phyloP scores from a whole-genome alignment of 305 asterid species.

The Rubia balearica region DNA sequence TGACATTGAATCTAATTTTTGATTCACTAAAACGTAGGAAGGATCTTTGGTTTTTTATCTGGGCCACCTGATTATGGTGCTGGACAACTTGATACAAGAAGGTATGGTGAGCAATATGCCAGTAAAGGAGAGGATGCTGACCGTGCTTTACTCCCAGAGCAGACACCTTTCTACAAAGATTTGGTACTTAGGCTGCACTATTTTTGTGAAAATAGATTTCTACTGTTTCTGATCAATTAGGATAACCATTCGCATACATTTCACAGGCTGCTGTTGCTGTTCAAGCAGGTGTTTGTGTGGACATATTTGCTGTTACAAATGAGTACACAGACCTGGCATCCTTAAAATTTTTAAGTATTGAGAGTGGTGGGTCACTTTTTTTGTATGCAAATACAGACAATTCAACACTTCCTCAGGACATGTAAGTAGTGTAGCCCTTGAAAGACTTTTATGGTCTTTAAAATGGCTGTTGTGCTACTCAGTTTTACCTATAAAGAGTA shows the following conservation, averaged over 20 bases:
- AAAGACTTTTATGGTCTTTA: background rate
- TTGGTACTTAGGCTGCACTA: slow-evolving; percentile 45
- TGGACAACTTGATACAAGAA: slow-evolving; percentile 90
- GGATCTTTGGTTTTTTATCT: slow-evolving; percentile 87
- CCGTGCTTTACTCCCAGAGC: slow-evolving; percentile 96
- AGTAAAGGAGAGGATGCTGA: slow-evolving; percentile 99
- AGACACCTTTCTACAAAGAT: slow-evolving; percentile 92
- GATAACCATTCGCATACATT: slow-evolving; percentile 32
- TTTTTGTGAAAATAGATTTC: slow-evolving; percentile 19
- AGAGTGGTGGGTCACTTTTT: slow-evolving; percentile 96
- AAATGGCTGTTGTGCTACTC: background rate
- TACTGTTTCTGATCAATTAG: slow-evolving; percentile 14
- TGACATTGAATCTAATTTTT: background rate
- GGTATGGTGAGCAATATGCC: slow-evolving; percentile 98
- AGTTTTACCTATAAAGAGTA: background rate
- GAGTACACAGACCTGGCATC: slow-evolving; percentile 99
- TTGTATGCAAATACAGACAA: slow-evolving; percentile 85
- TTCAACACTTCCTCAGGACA: slow-evolving; percentile 98
- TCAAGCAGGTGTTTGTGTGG: slow-evolving; percentile 97
- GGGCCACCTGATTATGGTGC: slow-evolving; percentile 99
- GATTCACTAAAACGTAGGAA: slow-evolving; percentile 52
- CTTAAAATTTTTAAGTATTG: slow-evolving; percentile 89
- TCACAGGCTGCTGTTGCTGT: slow-evolving; percentile 96
- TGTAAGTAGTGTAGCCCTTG: slow-evolving; percentile 46
- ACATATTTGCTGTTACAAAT: slow-evolving; percentile 92